phyloP scores from a whole-genome alignment of 2,329 filamentous ascomycete species.

The Cordyceps sp. region DNA sequence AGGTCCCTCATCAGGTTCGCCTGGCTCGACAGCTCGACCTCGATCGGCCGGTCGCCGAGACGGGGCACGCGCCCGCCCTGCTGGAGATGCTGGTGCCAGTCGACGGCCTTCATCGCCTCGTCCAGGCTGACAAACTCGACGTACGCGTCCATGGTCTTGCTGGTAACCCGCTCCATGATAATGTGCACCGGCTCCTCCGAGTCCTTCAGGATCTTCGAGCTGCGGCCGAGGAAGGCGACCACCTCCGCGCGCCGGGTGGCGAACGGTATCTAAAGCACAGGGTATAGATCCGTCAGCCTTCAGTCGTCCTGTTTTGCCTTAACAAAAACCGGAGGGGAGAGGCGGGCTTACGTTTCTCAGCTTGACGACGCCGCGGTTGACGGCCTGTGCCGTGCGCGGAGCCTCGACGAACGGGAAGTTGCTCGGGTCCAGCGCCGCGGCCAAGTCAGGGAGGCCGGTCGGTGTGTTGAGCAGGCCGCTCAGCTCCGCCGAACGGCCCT shows the following conservation, averaged over 20 bases:
- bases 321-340: too few species aligned
- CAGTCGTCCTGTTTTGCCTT: too few species aligned
- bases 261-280: slow-evolving; percentile 49
- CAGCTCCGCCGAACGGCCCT: slow-evolving; percentile 19
- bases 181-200: slow-evolving; percentile 41
- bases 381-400: slow-evolving; percentile 11
- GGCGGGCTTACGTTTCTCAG: slow-evolving; percentile 34
- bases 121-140: slow-evolving; percentile 37
- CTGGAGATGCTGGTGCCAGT: slow-evolving; percentile 24
- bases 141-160: slow-evolving; percentile 45
- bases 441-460: slow-evolving; percentile 16
- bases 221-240: slow-evolving; percentile 41
- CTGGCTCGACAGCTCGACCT: slow-evolving; percentile 39
- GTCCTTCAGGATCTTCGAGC: slow-evolving; percentile 36
- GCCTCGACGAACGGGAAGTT: slow-evolving; percentile 31
- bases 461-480: slow-evolving; percentile 17
- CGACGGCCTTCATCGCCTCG: slow-evolving; percentile 36
- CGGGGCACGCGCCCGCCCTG: slow-evolving; percentile 24
- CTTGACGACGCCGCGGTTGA: slow-evolving; percentile 27
- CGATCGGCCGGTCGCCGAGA: slow-evolving; percentile 40
- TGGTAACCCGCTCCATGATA: slow-evolving; percentile 45
- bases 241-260: slow-evolving; percentile 34
- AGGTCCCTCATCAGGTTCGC: slow-evolving; percentile 41
- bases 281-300: too few species aligned
- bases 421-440: slow-evolving; percentile 16